These are phyloP conservation scores for Suhomyces kunorum DNA, from an alignment of 1,139 yeast species.

Conservation along the genomic window DNA sequence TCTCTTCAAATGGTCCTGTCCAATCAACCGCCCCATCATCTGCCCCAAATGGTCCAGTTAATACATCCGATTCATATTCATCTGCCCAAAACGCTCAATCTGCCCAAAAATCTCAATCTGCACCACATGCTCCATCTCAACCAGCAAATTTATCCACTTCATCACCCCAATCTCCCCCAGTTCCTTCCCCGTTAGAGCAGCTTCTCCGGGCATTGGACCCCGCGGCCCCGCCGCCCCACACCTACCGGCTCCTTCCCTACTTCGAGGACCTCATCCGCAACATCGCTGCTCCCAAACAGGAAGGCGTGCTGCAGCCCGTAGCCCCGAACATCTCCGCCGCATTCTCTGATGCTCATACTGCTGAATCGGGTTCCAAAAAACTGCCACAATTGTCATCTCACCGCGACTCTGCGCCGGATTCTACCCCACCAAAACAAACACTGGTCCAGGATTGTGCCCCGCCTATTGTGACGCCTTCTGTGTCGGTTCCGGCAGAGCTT, in stretches of 20 bases:
- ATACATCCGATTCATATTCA: too few relatives aligned
- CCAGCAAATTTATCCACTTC: too few relatives aligned
- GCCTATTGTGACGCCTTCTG: background rate
- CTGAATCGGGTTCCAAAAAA: background rate
- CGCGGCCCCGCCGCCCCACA: background rate
- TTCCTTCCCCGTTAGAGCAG: background rate
- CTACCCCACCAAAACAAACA: background rate
- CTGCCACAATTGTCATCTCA: background rate
- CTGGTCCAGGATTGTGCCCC: background rate
- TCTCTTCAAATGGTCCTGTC: too few relatives aligned
- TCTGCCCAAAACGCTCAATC: too few relatives aligned
- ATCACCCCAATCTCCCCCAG: too few relatives aligned
- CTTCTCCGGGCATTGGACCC: background rate
- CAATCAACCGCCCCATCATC: background rate
- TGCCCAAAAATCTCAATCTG: too few relatives aligned
- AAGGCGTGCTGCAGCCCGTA: background rate
- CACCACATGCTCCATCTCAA: background rate
- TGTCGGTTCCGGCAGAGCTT: background rate
- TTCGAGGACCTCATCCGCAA: slow-evolving; percentile 14
- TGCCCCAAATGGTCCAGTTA: background rate
- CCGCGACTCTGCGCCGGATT: background rate
- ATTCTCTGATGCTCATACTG: too few relatives aligned
- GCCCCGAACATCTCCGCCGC: background rate
- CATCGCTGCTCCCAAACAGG: slow-evolving; percentile 1
- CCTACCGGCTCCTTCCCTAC: slow-evolving; percentile 9